A percentile compares a stretch with the other conserved stretches of the same genome.
Conservation (phyloP, 108 stramenopile genomes). For the Aurantiochytrium sp. region DNA sequence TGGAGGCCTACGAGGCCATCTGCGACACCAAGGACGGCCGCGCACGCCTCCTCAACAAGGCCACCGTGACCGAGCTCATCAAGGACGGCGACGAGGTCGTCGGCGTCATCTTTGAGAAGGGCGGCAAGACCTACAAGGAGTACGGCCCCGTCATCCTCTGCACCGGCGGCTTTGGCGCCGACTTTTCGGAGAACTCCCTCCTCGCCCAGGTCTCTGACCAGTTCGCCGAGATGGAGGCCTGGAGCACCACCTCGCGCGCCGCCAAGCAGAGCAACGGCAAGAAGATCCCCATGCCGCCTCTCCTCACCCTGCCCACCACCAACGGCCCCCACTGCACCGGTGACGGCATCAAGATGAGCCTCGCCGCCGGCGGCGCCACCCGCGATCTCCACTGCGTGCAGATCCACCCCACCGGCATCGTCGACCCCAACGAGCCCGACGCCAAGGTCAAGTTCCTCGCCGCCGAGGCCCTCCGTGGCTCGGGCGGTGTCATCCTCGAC, state of each 20-base stretch:
- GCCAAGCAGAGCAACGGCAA: conserved; percentile 33
- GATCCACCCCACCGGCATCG: conserved; percentile 93
- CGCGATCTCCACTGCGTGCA: conserved; percentile 93
- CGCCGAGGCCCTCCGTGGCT: conserved; percentile 78
- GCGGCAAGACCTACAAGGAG: conserved; percentile 31
- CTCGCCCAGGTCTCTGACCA: conserved; percentile 47
- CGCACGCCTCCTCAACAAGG: conserved; percentile 28
- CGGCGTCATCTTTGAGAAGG: conserved; percentile 8
- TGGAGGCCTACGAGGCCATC: conserved; percentile 15
- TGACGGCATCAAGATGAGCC: conserved; percentile 67
- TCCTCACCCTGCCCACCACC: conserved; percentile 57
- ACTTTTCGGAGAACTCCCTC: conserved; percentile 45
- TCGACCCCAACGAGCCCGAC: conserved; percentile 80
- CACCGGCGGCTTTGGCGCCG: conserved; percentile 54
- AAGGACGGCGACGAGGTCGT: conserved; percentile 12
- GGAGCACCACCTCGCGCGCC: conserved; percentile 18
- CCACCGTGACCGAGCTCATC: conserved; percentile 22
- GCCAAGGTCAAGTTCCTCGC: conserved; percentile 75
- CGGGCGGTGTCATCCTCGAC: conserved; percentile 48
- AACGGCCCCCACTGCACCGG: conserved; percentile 68
- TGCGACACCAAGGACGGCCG: neutral
- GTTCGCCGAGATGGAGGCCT: neutral
- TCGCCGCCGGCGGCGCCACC: conserved; percentile 73
- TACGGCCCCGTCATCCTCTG: conserved; percentile 42
- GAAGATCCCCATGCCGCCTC: conserved; percentile 19